These are phyloP conservation scores for Globisporangium emineosum DNA, from an alignment of 352 stramenopile genomes.

Conservation along the genomic window DNA sequence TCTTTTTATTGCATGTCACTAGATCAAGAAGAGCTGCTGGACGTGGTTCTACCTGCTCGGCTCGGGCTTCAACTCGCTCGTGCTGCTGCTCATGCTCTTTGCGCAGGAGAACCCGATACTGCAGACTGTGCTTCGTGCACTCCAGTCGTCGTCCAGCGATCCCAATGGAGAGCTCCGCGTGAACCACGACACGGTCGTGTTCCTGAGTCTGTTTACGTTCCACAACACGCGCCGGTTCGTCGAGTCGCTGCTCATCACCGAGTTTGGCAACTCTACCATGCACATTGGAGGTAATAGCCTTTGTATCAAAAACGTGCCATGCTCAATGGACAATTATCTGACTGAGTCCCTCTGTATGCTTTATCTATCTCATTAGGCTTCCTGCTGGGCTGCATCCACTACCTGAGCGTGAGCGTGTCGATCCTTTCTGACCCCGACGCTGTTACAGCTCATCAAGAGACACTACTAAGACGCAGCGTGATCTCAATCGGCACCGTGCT, in stretches of 20 bases:
- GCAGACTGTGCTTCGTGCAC: slow-evolving; percentile 32
- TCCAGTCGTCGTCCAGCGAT: slow-evolving; percentile 22
- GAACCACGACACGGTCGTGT: slow-evolving; percentile 34
- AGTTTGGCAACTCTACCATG: slow-evolving; percentile 68
- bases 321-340: background rate
- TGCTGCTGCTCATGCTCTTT: slow-evolving; percentile 28
- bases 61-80: slow-evolving; percentile 38
- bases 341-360: background rate
- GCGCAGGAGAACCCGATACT: slow-evolving; percentile 28
- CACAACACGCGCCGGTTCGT: slow-evolving; percentile 57
- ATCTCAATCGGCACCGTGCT: slow-evolving; percentile 26
- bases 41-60: slow-evolving; percentile 75
- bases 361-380: slow-evolving; percentile 29
- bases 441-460: slow-evolving; percentile 18
- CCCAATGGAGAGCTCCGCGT: slow-evolving; percentile 19
- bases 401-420: slow-evolving; percentile 46
- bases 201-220: slow-evolving; percentile 48
- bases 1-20: background rate
- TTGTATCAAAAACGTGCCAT: background rate
- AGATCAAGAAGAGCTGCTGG: slow-evolving; percentile 52
- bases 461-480: slow-evolving; percentile 18
- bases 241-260: slow-evolving; percentile 57
- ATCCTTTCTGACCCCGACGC: slow-evolving; percentile 40
- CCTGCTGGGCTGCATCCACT: slow-evolving; percentile 57
- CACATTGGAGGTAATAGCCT: slow-evolving; percentile 30